Conservation (phyloP, 352 stramenopile genomes). For the Salisapilia sapeloensis region DNA sequence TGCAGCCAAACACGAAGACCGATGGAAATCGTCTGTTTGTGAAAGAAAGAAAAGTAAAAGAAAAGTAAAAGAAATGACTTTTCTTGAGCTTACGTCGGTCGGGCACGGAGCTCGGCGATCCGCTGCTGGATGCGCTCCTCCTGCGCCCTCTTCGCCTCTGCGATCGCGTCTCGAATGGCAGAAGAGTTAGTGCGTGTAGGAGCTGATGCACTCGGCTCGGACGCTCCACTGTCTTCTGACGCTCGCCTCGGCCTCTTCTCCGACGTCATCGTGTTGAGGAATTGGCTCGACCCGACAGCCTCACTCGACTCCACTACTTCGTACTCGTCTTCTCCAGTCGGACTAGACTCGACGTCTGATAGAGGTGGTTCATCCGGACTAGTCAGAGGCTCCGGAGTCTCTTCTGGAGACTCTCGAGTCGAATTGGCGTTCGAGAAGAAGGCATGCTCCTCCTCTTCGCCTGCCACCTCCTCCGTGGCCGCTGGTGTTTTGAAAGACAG, state of each 20-base stretch:
- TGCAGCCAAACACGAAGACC: too few species aligned
- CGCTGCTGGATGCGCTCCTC: constrained; percentile 34
- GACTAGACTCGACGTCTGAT: too few species aligned
- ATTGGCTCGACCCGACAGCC: constrained; percentile 12
- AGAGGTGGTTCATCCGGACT: too few species aligned
- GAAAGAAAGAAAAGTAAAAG: too few species aligned
- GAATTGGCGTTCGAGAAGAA: constrained; percentile 31
- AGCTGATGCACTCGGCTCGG: constrained; percentile 17
- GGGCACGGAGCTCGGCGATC: constrained; percentile 45
- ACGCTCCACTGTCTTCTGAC: constrained; percentile 5
- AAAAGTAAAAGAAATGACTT: too few species aligned
- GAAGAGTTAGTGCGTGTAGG: constrained; percentile 5
- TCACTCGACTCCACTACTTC: constrained; percentile 11
- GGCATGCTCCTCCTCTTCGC: constrained; percentile 24
- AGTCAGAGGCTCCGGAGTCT: too few species aligned
- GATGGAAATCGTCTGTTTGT: too few species aligned
- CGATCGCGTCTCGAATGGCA: constrained; percentile 25
- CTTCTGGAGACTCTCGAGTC: too few species aligned
- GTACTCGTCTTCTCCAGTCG: constrained; percentile 19
- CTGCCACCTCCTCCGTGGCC: constrained; percentile 5
- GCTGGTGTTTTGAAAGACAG: constrained; percentile 15
- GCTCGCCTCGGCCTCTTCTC: constrained; percentile 7
- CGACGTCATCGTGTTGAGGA: constrained; percentile 7
- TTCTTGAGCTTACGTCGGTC: too few species aligned
- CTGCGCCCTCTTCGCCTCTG: constrained; percentile 23